Evolutionary conservation across 179 eudicot species (phyloP).

Genomic region (Actinidia arguta): DNA sequence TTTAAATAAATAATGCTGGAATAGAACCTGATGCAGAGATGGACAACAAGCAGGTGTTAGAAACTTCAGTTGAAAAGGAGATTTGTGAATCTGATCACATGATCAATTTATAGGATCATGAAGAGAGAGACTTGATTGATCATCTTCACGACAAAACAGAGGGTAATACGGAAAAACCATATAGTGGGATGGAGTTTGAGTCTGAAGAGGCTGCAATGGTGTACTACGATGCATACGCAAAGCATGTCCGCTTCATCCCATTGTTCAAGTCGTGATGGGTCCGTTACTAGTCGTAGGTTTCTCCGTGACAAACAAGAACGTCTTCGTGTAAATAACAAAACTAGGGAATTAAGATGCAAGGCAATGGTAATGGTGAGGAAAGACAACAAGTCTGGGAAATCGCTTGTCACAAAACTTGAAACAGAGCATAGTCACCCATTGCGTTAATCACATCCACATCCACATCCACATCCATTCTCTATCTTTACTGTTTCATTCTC

Average conservation of each 20-base stretch:
- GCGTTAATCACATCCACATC: too few species aligned
- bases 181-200: slow-evolving; percentile 45
- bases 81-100: slow-evolving; percentile 14
- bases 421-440: slow-evolving; percentile 57
- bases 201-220: slow-evolving; percentile 43
- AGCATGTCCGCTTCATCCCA: slow-evolving; percentile 35
- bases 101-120: slow-evolving; percentile 17
- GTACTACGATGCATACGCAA: slow-evolving; percentile 41
- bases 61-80: slow-evolving; percentile 14
- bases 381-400: slow-evolving; percentile 43
- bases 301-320: slow-evolving; percentile 45
- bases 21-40: slow-evolving; percentile 16
- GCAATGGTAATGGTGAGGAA: slow-evolving; percentile 56
- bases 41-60: slow-evolving; percentile 9
- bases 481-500: not conserved
- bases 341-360: slow-evolving; percentile 63
- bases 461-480: not conserved
- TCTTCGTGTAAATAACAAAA: slow-evolving; percentile 30
- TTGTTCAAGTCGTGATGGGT: slow-evolving; percentile 41
- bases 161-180: slow-evolving; percentile 26
- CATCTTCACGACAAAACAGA: slow-evolving; percentile 16
- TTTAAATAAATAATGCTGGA: too few species aligned
- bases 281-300: slow-evolving; percentile 30
- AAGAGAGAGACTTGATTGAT: slow-evolving; percentile 13
- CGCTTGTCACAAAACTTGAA: slow-evolving; percentile 50